Evolutionary conservation across 2,329 filamentous ascomycete genomes (phyloP).

Genomic region (Colletotrichum tropicicola): DNA sequence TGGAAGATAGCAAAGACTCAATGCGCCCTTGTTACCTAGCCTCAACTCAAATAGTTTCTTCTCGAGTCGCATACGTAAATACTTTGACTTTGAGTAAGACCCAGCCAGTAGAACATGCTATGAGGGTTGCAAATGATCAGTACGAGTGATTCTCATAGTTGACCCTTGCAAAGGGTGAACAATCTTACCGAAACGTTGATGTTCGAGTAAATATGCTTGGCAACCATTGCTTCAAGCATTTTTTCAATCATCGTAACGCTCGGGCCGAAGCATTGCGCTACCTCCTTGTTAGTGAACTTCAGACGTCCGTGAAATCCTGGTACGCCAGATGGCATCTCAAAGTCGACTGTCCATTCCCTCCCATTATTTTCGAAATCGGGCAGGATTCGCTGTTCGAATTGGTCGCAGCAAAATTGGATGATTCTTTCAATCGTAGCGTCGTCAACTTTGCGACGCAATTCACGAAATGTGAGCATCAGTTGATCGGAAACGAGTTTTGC

Average conservation of each 20-base stretch:
- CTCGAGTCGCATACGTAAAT: background rate
- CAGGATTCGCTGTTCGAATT: background rate
- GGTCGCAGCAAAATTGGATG: background rate
- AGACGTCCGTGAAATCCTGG: background rate
- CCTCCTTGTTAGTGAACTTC: background rate
- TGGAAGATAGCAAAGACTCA: background rate
- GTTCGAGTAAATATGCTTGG: background rate
- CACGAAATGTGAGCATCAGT: background rate
- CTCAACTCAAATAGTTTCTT: background rate
- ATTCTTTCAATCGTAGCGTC: background rate
- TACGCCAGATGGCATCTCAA: background rate
- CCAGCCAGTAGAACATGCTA: background rate
- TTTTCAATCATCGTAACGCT: background rate
- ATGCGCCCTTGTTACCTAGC: background rate
- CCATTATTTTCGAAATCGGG: slow-evolving; percentile 1
- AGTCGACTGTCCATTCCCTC: background rate
- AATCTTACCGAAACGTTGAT: background rate
- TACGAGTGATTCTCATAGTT: background rate
- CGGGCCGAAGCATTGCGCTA: background rate
- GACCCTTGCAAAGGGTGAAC: background rate
- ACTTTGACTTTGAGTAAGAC: background rate
- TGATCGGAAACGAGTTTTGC: background rate
- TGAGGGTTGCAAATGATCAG: background rate
- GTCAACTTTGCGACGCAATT: background rate
- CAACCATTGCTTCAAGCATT: background rate